Conservation (phyloP, 148 eudicot genomes). For the Simmondsia chinensis region DNA sequence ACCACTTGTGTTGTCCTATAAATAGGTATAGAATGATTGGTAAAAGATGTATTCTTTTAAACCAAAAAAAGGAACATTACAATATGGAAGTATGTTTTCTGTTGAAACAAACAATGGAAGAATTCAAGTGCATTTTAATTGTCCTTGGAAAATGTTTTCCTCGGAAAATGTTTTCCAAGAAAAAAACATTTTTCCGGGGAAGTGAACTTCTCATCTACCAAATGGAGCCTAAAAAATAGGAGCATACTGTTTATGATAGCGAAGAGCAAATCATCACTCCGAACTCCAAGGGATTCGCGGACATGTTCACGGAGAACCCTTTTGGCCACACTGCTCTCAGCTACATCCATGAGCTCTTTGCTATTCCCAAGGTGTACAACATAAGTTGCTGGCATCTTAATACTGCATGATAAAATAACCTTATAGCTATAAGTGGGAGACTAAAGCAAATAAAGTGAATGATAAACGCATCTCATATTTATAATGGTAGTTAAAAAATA, state of each 20-base stretch:
- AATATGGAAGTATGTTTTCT: too few relatives aligned
- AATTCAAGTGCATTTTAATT: too few relatives aligned
- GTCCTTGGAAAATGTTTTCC: too few relatives aligned
- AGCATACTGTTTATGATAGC: conserved; percentile 82
- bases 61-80: too few relatives aligned
- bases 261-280: conserved; percentile 82
- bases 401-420: conserved; percentile 31
- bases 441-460: neutral
- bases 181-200: too few relatives aligned
- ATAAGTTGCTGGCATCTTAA: conserved; percentile 88
- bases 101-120: too few relatives aligned
- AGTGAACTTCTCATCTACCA: too few relatives aligned
- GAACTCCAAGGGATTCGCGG: conserved; percentile 89
- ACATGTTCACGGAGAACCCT: conserved; percentile 89
- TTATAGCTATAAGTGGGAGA: conserved; percentile 1
- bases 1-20: too few relatives aligned
- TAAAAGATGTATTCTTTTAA: too few relatives aligned
- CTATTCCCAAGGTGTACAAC: conserved; percentile 99
- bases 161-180: too few relatives aligned
- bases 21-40: too few relatives aligned
- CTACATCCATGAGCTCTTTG: conserved; percentile 93
- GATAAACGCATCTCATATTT: neutral
- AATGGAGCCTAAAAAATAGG: conserved; percentile 3
- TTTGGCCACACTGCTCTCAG: conserved; percentile 82
- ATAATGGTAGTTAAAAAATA: too few relatives aligned